These are phyloP conservation scores for Sarocladiaceae sp. DNA, from an alignment of 2,329 filamentous ascomycete genomes.

Conservation along the genomic window DNA sequence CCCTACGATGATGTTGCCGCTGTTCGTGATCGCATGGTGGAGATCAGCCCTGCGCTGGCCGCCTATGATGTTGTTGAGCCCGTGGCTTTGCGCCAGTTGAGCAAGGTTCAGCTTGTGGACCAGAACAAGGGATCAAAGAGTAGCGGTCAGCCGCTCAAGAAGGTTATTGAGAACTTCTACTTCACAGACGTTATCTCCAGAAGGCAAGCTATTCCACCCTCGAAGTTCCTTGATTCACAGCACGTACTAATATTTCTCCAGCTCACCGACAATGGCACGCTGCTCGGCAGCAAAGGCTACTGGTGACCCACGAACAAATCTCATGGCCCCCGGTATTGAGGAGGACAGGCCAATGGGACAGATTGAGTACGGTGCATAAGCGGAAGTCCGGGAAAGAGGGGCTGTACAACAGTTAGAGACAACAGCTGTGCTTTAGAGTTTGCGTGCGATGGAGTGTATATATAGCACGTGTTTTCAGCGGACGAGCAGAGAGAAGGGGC, in stretches of 20 bases:
- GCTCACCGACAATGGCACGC: slow-evolving; percentile 96
- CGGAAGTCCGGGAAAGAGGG: slow-evolving; percentile 5
- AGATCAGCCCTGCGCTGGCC: slow-evolving; percentile 86
- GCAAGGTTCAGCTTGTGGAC: slow-evolving; percentile 93
- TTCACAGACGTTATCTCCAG: slow-evolving; percentile 96
- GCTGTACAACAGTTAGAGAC: slow-evolving; percentile 9
- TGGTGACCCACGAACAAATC: slow-evolving; percentile 72
- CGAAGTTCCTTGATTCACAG: neutral
- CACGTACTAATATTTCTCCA: slow-evolving; percentile 33
- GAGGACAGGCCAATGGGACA: slow-evolving; percentile 59
- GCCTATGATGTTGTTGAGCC: slow-evolving; percentile 90
- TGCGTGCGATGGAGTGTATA: slow-evolving; percentile 15
- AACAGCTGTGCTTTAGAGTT: slow-evolving; percentile 9
- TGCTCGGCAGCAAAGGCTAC: slow-evolving; percentile 90
- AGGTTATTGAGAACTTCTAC: slow-evolving; percentile 93
- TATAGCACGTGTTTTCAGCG: slow-evolving; percentile 8
- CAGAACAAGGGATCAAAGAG: slow-evolving; percentile 85
- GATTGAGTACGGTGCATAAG: slow-evolving; percentile 53
- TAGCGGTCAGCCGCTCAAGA: slow-evolving; percentile 72
- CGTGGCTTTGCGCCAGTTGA: slow-evolving; percentile 66
- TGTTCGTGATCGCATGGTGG: slow-evolving; percentile 87
- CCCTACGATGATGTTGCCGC: slow-evolving; percentile 90
- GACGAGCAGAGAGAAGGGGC: slow-evolving; percentile 13
- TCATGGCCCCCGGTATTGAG: slow-evolving; percentile 69
- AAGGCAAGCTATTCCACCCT: slow-evolving; percentile 59